Percentiles rank a stretch among this genome's conserved stretches.
These are phyloP conservation scores for Fragilaria crotonensis DNA, from an alignment of 108 stramenopile species.

Conservation along the genomic window DNA sequence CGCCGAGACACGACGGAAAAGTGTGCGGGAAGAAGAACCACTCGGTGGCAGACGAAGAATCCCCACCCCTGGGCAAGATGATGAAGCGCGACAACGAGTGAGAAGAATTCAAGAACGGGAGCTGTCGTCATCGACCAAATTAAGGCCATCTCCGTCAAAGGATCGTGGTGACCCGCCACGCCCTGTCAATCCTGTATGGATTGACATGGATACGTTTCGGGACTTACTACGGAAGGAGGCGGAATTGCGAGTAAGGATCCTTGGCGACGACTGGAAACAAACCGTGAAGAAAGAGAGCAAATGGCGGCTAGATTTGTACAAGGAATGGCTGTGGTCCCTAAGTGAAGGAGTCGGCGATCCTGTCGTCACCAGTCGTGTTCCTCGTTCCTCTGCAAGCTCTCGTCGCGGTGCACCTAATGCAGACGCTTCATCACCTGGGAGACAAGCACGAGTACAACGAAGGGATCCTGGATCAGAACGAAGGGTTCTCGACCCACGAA, in stretches of 20 bases:
- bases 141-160: slow-evolving; percentile 9
- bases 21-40: not conserved
- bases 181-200: slow-evolving; percentile 51
- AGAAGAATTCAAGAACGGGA: not conserved
- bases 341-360: slow-evolving; percentile 64
- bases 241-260: slow-evolving; percentile 45
- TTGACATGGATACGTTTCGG: slow-evolving; percentile 71
- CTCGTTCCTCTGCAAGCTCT: not conserved
- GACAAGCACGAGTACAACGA: no score
- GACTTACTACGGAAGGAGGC: slow-evolving; percentile 59
- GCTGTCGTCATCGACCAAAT: not conserved
- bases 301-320: slow-evolving; percentile 75
- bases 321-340: slow-evolving; percentile 62
- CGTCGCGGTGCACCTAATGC: not conserved
- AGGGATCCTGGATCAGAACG: no score
- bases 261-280: slow-evolving; percentile 63
- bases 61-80: slow-evolving; percentile 2
- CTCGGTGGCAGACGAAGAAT: slow-evolving; percentile 5
- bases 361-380: slow-evolving; percentile 11
- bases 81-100: not conserved
- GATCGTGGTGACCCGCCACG: slow-evolving; percentile 24
- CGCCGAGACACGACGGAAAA: not conserved
- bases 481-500: no score
- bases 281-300: slow-evolving; percentile 67
- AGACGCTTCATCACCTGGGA: no score